Evolutionary conservation across 805 yeast species (phyloP).

Genomic region (Cyberlindnera veronae): DNA sequence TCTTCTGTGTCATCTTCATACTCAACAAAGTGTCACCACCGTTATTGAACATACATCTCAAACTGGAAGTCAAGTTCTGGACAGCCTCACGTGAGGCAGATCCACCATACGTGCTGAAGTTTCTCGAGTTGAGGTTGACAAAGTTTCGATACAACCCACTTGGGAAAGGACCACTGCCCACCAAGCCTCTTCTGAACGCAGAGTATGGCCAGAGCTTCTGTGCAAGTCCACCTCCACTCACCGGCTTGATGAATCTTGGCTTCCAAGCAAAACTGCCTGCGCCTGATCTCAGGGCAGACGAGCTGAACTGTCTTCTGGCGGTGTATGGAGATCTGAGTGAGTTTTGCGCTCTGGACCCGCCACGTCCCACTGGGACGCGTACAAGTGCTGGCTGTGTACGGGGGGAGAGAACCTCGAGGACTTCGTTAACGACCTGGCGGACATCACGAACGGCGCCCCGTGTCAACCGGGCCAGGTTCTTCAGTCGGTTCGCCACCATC

Average conservation of each 20-base stretch:
- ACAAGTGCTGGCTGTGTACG: conserved; percentile 36
- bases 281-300: too few relatives aligned
- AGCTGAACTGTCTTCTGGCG: conserved; percentile 30
- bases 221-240: conserved; percentile 4
- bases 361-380: conserved; percentile 37
- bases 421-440: conserved; percentile 45
- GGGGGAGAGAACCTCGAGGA: conserved; percentile 31
- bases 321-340: conserved; percentile 18
- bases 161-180: conserved; percentile 27
- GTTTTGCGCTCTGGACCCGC: conserved; percentile 6
- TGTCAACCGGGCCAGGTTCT: conserved; percentile 44
- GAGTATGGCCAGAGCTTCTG: conserved; percentile 25
- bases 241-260: conserved; percentile 5
- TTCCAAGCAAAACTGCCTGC: conserved; percentile 30
- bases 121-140: conserved; percentile 34
- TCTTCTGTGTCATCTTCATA: conserved; percentile 12
- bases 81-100: conserved; percentile 53
- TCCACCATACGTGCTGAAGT: conserved; percentile 37
- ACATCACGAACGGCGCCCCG: conserved; percentile 45
- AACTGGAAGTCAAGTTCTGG: conserved; percentile 49
- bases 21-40: conserved; percentile 28
- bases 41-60: conserved; percentile 36
- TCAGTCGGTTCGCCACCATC: conserved; percentile 35
- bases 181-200: conserved; percentile 22
- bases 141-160: conserved; percentile 35